Conservation (phyloP, 2,329 filamentous ascomycete genomes). For the Alternaria dauci region DNA sequence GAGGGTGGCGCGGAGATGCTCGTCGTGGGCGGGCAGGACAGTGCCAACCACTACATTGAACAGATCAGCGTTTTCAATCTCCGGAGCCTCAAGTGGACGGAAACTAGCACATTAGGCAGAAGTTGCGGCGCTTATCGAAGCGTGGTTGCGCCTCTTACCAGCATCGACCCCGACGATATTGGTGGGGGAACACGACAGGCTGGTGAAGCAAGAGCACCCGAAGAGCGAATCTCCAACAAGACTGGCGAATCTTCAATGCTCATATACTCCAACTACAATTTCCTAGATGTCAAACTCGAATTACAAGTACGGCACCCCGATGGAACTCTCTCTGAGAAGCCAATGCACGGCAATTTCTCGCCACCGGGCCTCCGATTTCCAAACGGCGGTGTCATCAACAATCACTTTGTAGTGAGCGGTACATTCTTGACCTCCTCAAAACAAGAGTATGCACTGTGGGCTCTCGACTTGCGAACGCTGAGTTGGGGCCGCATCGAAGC, state of each 20-base stretch:
- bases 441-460: slow-evolving; percentile 97
- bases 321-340: slow-evolving; percentile 82
- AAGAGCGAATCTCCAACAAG: slow-evolving; percentile 40
- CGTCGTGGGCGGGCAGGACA: slow-evolving; percentile 94
- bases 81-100: slow-evolving; percentile 93
- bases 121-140: slow-evolving; percentile 97
- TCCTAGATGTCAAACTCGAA: slow-evolving; percentile 94
- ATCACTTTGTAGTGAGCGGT: slow-evolving; percentile 95
- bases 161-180: slow-evolving; percentile 70
- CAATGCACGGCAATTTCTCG: slow-evolving; percentile 86
- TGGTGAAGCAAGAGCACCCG: slow-evolving; percentile 51
- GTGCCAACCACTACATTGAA: slow-evolving; percentile 98
- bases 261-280: slow-evolving; percentile 99
- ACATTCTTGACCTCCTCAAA: slow-evolving; percentile 98
- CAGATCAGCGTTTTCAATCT: slow-evolving; percentile 99
- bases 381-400: slow-evolving; percentile 94
- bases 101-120: slow-evolving; percentile 83
- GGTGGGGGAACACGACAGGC: slow-evolving; percentile 62
- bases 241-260: slow-evolving; percentile 74
- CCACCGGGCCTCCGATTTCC: slow-evolving; percentile 94
- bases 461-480: slow-evolving; percentile 83
- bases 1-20: slow-evolving; percentile 96
- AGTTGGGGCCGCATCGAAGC: slow-evolving; percentile 97
- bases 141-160: slow-evolving; percentile 84
- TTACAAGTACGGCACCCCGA: slow-evolving; percentile 87